phyloP scores from a whole-genome alignment of 2,329 filamentous ascomycete genomes.

The Coniochaeta pulveracea region DNA sequence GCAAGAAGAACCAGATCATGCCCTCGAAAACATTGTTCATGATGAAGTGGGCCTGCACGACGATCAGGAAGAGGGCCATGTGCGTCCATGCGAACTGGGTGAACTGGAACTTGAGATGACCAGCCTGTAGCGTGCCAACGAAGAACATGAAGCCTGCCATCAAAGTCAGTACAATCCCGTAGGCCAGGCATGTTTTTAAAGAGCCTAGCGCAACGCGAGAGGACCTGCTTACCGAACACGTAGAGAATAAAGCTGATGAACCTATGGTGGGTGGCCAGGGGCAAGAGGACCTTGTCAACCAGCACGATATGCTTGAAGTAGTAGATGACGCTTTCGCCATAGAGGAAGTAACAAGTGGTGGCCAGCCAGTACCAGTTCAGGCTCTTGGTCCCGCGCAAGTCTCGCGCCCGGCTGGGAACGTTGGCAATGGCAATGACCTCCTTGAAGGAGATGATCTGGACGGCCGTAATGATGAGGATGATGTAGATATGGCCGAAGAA shows the following conservation, averaged over 20 bases:
- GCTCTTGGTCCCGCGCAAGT: conserved; percentile 87
- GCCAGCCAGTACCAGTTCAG: conserved; percentile 99
- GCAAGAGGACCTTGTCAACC: conserved; percentile 84
- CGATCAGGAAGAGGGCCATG: conserved; percentile 96
- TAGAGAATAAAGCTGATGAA: conserved; percentile 99
- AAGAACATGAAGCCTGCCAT: conserved; percentile 88
- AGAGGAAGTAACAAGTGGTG: conserved; percentile 98
- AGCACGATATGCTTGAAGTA: conserved; percentile 99
- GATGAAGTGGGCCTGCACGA: conserved; percentile 96
- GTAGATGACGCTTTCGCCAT: conserved; percentile 98
- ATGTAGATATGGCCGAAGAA: conserved; percentile 98
- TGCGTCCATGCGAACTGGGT: conserved; percentile 99
- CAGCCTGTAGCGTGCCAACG: conserved; percentile 85
- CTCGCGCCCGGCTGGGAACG: conserved; percentile 81
- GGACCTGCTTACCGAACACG: conserved; percentile 74
- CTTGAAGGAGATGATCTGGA: conserved; percentile 97
- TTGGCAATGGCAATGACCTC: conserved; percentile 97
- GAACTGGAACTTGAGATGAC: conserved; percentile 97
- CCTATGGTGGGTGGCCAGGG: conserved; percentile 90
- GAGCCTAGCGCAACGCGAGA: background rate
- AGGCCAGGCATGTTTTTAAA: too few relatives aligned
- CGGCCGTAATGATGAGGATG: conserved; percentile 79
- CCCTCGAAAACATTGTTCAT: conserved; percentile 99
- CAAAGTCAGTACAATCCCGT: conserved; percentile 15
- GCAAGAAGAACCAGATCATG: conserved; percentile 99